Evolutionary conservation across 2,329 filamentous ascomycete species (phyloP), one percentile per base, ranked within the genome.

Genomic region (Grosmannia clavigera): DNA sequence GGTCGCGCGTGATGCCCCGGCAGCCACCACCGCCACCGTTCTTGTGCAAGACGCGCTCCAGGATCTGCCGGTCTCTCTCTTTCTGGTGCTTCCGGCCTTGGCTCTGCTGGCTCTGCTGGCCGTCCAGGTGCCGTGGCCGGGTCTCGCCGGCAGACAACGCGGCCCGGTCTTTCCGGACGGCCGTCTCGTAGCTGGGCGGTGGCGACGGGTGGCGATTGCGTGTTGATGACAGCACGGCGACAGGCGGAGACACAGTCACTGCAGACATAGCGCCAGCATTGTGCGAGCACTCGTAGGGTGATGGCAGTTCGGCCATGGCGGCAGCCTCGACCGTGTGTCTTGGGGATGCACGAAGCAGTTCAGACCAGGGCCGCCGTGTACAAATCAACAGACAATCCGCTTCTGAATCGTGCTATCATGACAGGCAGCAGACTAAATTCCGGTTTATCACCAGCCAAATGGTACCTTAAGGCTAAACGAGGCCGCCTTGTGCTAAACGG

Each of bases 1-100:
- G 59, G 38, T 48, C 55, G 14, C 40, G 60, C 12, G 5, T 10
- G n/a, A 43, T 55, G 16, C 61, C 64, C 61, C 62, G 62, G 22
- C 31, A 25, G n/a, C 56, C 22, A 11, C 22, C 1, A 11, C 3
- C 14, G 48, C 3, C 1, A 11, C 4, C 14, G 50, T 3, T 27
- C 5, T 12, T 60, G 55, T 9, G 22, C 16, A 62, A 52, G 58
- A 62, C n/a, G 55, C 11, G 12, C 31, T 35, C 59, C 16, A 60
- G 59, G 38, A 59, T 61, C 29, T 35, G 25, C 9, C 27, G 16
- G 53, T 57, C 59, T 29, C 29, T 40, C 50, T 29, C 50, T 12
- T 25, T 11, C 40, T 3, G 40, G 12, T 40, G 5, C 38, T 14
- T 4, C 38, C 38, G 5, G 38, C 4, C 22, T 22, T 22, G 22